A percentile compares a stretch with the other conserved stretches of the same genome.
Conservation (phyloP, 148 eudicot genomes). For the Vaccinium myrtillus region DNA sequence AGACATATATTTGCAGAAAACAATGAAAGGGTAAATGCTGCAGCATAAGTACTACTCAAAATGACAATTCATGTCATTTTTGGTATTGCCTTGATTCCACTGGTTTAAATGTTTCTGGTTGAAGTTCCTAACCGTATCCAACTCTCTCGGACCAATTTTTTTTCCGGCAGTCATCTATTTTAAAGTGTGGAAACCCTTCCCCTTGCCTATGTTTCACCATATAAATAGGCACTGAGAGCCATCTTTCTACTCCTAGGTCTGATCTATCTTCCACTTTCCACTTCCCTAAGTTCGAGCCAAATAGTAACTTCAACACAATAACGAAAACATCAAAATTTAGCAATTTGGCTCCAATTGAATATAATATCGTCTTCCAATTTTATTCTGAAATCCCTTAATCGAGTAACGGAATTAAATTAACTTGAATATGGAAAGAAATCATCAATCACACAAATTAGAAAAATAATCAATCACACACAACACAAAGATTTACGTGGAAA, state of each 20-base stretch:
- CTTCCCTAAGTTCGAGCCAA: background rate
- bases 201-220: background rate
- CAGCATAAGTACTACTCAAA: background rate
- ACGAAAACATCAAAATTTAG: no score
- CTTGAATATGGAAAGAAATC: no score
- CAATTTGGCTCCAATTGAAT: background rate
- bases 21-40: background rate
- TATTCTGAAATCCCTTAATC: no score
- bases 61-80: background rate
- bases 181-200: background rate
- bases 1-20: background rate
- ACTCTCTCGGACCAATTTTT: background rate
- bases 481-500: no score
- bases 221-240: background rate
- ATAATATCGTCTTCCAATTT: background rate
- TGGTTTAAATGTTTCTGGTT: background rate
- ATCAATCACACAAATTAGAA: no score
- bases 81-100: background rate
- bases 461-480: no score
- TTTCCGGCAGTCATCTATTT: background rate
- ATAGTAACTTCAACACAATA: no score
- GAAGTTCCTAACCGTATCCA: background rate
- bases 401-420: no score
- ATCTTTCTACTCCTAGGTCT: background rate
- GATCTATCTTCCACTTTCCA: background rate